Base-by-base conservation (phyloP, 73 alveolate species). In the Tetrahymena borealis region DNA sequence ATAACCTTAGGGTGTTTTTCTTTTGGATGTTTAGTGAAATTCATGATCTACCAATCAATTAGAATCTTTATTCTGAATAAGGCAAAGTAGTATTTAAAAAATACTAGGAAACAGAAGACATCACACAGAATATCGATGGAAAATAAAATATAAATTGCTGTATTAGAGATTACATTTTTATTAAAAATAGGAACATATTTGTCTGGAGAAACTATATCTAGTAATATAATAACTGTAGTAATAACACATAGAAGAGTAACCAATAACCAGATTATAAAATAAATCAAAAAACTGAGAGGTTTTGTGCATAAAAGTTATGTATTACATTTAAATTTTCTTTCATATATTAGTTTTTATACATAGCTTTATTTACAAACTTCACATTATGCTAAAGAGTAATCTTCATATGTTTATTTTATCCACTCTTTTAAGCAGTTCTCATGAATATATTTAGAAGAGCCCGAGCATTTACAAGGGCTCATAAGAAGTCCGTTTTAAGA, bases 401-500 rank as follows among this genome's bases (percentile, higher is more conserved):
- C 85, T 1, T 12, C 38, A 60, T 60, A 60, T 24, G 90, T 60
- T 93, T 93, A 85, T 79, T 79, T 33, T 12, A 85, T 85, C 95
- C 95, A 93, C 90, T 79, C 78, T 32, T 93, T 93, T 28, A 93
- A 39, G 32, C 95, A 93, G 38, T 40, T 90, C 33, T 93, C 95
- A 40, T 93, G 95, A n/a, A 93, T 91, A 40, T 36, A 78, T 78
- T 78, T 15, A n/a, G 90, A 31, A 3, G 95, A 39, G 33, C 95
- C 95, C 32, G 90, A 40, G 28, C 95, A 93, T 79, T 93, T 85
- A 93, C 95, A 93, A n/a, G 95, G 95, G 15, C 90, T 60, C 39
- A 93, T 78, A 18, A 93, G 79, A 32, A 36, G 85, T n/a, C 85
- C 85, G 11, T 60, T 60, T 60, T 60, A 18, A 18, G 28, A 15